Base-by-base conservation (phyloP, 805 yeast genomes). In the Saccharomyces jurei region DNA sequence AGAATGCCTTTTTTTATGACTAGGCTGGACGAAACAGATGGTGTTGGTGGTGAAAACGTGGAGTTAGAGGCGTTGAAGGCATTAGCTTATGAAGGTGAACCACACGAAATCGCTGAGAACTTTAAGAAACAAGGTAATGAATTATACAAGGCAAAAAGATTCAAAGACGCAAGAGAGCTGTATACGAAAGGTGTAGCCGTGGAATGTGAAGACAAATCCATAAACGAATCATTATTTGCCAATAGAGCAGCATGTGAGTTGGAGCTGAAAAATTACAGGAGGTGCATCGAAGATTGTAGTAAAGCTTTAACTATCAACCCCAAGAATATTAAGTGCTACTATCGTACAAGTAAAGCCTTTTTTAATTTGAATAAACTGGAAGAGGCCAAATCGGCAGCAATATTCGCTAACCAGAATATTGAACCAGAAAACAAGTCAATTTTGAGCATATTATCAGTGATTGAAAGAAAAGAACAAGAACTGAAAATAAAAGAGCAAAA, bases 121-220 rank as follows among this genome's bases (percentile, higher is more conserved):
- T 94, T 91, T 74, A 89, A 90, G 59, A 84, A 81, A 57, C 97
- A 92, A 67, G 99, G 99, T 5, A 94, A 95, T 68, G 97, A 89
- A 14, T 80, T 87, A 55, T 94, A 78, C 72, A 84, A 81, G 67
- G 74, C 74, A 9, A 88, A 85, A 62, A 81, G 84, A 62, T 94
- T 80, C 71, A 78, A 80, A 54, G 81, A 82, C 58, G 99, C 99
- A 0, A 75, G 88, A 46, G 86, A 81, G 53, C 85, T 76, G 63
- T 94, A 94, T 64, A 83, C 84, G 32, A 83, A 87, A 65, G 98
- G 95, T 1, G 63, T 94, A 27, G 89, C 82, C 11, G 81, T 87
- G 41, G 79, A 82, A 49, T 81, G 89, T 64, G 82, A 77, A 4
- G 84, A 77, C 14, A 69, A 71, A 13, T 74, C 71, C 4, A 72